phyloP scores from a whole-genome alignment of 2,329 filamentous ascomycete species.

The Epicoccum nigrum region DNA sequence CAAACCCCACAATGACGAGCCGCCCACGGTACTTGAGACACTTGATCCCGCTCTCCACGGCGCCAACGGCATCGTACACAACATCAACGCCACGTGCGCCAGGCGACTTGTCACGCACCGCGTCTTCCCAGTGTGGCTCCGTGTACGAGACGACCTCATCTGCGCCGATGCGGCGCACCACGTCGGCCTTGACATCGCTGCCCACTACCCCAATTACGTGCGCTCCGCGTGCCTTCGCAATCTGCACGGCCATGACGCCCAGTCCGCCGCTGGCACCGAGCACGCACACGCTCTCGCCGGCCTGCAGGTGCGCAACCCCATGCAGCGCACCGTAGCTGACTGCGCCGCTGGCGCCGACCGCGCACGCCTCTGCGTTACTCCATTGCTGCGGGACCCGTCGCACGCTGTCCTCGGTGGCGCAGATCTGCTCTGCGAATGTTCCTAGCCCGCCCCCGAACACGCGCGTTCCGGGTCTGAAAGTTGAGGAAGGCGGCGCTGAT shows the following conservation, averaged over 20 bases:
- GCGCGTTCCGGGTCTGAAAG: conserved; percentile 55
- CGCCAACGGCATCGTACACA: conserved; percentile 64
- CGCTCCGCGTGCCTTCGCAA: conserved; percentile 60
- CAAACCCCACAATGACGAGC: conserved; percentile 65
- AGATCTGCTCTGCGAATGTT: conserved; percentile 60
- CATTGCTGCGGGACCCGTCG: conserved; percentile 55
- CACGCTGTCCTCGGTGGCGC: conserved; percentile 49
- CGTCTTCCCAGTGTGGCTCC: conserved; percentile 56
- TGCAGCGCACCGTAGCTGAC: conserved; percentile 61
- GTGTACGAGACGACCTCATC: conserved; percentile 53
- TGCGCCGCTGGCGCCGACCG: conserved; percentile 59
- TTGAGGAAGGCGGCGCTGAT: conserved; percentile 40
- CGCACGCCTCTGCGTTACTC: conserved; percentile 58
- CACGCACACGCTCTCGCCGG: conserved; percentile 60
- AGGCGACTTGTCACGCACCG: conserved; percentile 56
- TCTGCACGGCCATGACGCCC: conserved; percentile 62
- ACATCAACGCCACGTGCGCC: conserved; percentile 61
- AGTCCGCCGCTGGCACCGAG: conserved; percentile 63
- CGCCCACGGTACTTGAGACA: conserved; percentile 61
- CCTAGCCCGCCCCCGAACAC: conserved; percentile 62
- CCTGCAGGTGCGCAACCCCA: conserved; percentile 49
- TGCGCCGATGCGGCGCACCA: conserved; percentile 51
- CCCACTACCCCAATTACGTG: conserved; percentile 61
- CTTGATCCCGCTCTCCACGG: conserved; percentile 61
- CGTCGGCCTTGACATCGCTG: conserved; percentile 52